Evolutionary conservation across 331 rosid genomes (phyloP).

Genomic region (Quercus tomentella): DNA sequence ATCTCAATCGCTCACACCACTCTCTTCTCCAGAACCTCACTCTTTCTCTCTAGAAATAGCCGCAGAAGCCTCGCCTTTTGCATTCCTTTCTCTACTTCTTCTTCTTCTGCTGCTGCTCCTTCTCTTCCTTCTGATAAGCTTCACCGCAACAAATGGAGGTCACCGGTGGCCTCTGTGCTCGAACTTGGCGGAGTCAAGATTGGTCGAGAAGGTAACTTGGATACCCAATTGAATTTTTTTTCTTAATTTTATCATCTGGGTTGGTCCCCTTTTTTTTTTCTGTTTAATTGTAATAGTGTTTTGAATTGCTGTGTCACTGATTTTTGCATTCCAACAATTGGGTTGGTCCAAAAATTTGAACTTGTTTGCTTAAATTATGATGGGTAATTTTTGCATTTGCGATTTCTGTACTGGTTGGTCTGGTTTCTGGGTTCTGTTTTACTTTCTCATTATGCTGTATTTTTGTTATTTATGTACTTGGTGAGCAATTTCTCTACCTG

Average conservation of each 20-base stretch:
- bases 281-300: not conserved
- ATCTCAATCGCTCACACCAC: conserved; percentile 40
- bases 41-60: conserved; percentile 31
- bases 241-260: not conserved
- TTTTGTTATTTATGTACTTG: not conserved
- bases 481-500: not conserved
- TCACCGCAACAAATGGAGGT: conserved; percentile 67
- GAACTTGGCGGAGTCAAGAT: conserved; percentile 79
- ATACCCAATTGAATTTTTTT: not conserved
- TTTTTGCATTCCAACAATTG: not conserved
- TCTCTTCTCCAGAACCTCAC: conserved; percentile 41
- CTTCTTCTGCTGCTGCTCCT: conserved; percentile 28
- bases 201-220: conserved; percentile 56
- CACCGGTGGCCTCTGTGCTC: conserved; percentile 51
- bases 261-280: not conserved
- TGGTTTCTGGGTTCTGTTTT: not conserved
- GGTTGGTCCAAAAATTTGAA: not conserved
- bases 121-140: conserved; percentile 21
- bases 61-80: conserved; percentile 36
- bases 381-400: not conserved
- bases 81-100: conserved; percentile 50
- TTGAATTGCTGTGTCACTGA: not conserved
- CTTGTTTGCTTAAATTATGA: not conserved
- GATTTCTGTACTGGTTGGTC: not conserved
- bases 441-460: not conserved